These are phyloP conservation scores for Macrocystidia cucumis DNA, from an alignment of 1,284 basidiomycete species.

Conservation along the genomic window DNA sequence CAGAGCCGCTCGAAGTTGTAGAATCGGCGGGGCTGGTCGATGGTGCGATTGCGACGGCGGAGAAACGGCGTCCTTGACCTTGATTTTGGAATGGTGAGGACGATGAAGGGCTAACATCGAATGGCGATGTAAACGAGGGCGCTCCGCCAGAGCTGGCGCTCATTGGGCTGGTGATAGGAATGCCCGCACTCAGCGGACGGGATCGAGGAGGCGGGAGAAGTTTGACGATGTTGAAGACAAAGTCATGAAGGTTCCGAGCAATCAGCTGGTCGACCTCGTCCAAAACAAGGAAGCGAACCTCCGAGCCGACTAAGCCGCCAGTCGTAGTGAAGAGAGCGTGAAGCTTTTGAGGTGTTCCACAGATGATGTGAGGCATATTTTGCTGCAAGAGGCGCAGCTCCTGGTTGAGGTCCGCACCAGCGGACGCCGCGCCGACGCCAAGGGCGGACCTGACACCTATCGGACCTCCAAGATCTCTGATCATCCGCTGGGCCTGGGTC, in stretches of 20 bases:
- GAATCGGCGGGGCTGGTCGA: conserved; percentile 32
- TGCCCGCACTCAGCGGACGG: conserved; percentile 39
- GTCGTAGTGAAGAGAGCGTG: conserved; percentile 87
- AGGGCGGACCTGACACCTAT: conserved; percentile 86
- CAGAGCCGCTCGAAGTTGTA: conserved; percentile 18
- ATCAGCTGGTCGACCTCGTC: conserved; percentile 98
- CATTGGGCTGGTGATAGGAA: conserved; percentile 30
- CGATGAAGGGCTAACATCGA: conserved; percentile 38
- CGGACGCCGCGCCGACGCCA: conserved; percentile 70
- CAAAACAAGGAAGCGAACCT: conserved; percentile 87
- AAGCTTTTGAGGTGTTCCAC: conserved; percentile 94
- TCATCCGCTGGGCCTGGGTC: conserved; percentile 96
- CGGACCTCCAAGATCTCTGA: conserved; percentile 87
- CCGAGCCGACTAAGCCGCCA: conserved; percentile 67
- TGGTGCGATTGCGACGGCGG: conserved; percentile 40
- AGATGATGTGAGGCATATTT: conserved; percentile 90
- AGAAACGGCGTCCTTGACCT: conserved; percentile 48
- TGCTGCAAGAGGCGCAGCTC: conserved; percentile 84
- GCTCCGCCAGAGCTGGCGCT: conserved; percentile 17
- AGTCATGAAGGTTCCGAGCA: conserved; percentile 93
- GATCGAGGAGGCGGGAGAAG: conserved; percentile 82
- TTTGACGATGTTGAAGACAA: conserved; percentile 89
- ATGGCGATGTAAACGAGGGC: conserved; percentile 35
- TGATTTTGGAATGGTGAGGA: conserved; percentile 45
- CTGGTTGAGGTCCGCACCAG: conserved; percentile 58